Base-by-base conservation (phyloP, 139 green algal species). In the Pedinophyceae sp. region DNA sequence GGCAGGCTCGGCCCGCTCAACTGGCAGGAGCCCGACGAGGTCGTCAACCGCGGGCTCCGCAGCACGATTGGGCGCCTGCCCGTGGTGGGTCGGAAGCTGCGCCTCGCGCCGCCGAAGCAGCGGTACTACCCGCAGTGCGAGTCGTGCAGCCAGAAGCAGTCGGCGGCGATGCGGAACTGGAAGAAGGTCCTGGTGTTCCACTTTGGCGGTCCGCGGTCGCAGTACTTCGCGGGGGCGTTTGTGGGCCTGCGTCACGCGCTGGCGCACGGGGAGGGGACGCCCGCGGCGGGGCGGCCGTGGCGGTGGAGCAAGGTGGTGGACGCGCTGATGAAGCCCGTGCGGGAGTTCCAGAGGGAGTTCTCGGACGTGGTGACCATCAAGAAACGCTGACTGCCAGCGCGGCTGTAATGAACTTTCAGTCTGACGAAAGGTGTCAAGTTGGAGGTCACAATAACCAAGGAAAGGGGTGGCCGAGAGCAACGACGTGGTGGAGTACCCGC, bases 101-200 rank as follows among this genome's bases (percentile, higher is more conserved):
- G 50, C 47, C 13, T 38, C 58, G 25, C 3, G 19, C 48, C 2
- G 18, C 18, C 19, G n/a, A 50, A 30, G 26, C 60, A 78, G 61
- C 56, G 64, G 27, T 79, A 66, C 61, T 78, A 64, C 58, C 60
- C 69, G 25, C 74, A 88, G 68, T 88, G 79, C 57, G 6, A 45
- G 20, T 38, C 38, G 26, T 88, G 79, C 69, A 72, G 25, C 15
- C 41, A 67, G 18, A 73, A 68, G 64, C 79, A 88, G 64, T 52
- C 75, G 2, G 27, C 30, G 1, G 72, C 73, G 6, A 53, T 83
- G 24, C 62, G 68, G 18, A 67, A 60, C 26, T 46, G 50, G 58
- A 64, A 56, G 55, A 48, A 41, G 27, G 43, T 47, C 27, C 56
- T 87, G 10, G 68, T 84, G 29, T 59, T 76, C 34, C 79, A 87